Evolutionary conservation across 78 protist species (phyloP).

Genomic region (Cavenderia fasciculata): DNA sequence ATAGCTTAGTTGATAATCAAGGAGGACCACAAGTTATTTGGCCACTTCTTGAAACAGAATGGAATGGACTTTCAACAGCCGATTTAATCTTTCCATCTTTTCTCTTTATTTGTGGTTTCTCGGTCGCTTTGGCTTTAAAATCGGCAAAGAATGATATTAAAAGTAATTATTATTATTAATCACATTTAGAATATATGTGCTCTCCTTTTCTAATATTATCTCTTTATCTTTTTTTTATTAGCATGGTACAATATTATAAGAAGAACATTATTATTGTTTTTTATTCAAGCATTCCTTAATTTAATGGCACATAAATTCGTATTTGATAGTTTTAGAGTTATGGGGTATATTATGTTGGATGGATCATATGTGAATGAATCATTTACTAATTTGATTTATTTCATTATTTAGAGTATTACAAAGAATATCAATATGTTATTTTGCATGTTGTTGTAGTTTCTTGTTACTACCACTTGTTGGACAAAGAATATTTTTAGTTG

Average conservation of each 20-base stretch:
- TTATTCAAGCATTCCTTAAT: conserved; percentile 54
- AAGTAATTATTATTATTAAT: background rate
- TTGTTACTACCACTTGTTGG: conserved; percentile 15
- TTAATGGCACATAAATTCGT: conserved; percentile 54
- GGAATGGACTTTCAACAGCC: conserved; percentile 65
- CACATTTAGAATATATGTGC: no score
- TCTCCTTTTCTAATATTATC: background rate
- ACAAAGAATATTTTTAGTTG: conserved; percentile 36
- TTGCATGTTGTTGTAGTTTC: conserved; percentile 45
- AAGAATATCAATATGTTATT: conserved; percentile 69
- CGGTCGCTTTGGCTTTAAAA: conserved; percentile 56
- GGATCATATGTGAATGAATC: no score
- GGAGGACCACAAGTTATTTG: conserved; percentile 63
- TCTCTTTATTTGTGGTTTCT: conserved; percentile 61
- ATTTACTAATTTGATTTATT: no score
- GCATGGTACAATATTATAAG: conserved; percentile 65
- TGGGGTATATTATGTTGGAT: conserved; percentile 56
- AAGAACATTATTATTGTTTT: conserved; percentile 69
- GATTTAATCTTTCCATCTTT: conserved; percentile 69
- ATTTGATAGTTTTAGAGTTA: conserved; percentile 40
- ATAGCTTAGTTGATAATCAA: conserved; percentile 70
- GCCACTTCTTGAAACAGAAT: conserved; percentile 28
- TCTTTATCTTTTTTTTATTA: background rate
- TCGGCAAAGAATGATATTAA: conserved; percentile 27
- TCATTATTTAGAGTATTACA: conserved; percentile 40